These are phyloP conservation scores for Vanilla planifolia DNA, from an alignment of 106 monocot genomes.

Conservation along the genomic window DNA sequence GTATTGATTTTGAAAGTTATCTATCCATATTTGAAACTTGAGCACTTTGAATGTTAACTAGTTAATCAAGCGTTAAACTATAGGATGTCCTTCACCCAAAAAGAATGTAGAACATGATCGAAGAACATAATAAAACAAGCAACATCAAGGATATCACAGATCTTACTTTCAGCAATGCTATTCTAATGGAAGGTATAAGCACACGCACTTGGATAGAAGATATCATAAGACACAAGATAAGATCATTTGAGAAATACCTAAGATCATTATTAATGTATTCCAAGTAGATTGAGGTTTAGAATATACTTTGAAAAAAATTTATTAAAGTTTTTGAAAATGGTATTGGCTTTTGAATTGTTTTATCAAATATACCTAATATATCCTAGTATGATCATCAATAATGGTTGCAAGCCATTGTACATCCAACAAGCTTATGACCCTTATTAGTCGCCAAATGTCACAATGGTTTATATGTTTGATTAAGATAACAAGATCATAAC, in stretches of 20 bases:
- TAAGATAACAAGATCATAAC: no score
- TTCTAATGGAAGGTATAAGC: background rate
- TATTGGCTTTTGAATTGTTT: no score
- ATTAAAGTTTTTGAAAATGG: no score
- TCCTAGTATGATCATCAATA: no score
- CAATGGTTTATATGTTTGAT: no score
- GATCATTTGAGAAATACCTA: background rate
- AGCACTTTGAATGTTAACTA: background rate
- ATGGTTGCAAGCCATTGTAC: no score
- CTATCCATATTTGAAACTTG: background rate
- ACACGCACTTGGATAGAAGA: background rate
- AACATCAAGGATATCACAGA: background rate
- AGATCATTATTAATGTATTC: background rate
- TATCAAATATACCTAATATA: no score
- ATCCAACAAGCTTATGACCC: no score
- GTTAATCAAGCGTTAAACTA: background rate
- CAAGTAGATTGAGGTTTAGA: background rate
- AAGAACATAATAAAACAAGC: background rate
- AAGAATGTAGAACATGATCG: background rate
- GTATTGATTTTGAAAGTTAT: background rate
- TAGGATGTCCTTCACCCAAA: background rate
- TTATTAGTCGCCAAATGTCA: no score
- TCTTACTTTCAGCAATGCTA: background rate
- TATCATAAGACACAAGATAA: background rate
- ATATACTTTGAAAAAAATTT: background rate